These are phyloP conservation scores for Diutina ranongensis DNA, from an alignment of 1,139 yeast genomes.

Conservation along the genomic window DNA sequence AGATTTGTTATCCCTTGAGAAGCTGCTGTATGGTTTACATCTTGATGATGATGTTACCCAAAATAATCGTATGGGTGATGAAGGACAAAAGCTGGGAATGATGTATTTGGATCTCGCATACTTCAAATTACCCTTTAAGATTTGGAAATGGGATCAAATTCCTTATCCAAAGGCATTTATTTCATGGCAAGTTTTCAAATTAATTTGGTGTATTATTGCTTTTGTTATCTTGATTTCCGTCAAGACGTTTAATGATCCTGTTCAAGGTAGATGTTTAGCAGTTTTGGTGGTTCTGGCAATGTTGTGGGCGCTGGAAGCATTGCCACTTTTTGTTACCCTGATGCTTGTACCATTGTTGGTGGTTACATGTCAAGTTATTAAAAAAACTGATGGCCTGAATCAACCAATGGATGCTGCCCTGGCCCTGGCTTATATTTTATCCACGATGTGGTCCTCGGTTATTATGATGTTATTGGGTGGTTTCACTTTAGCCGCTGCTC, in stretches of 20 bases:
- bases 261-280: constrained; percentile 70
- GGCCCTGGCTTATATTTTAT: constrained; percentile 66
- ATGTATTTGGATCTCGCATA: constrained; percentile 17
- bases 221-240: constrained; percentile 38
- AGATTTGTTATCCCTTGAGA: constrained; percentile 84
- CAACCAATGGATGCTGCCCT: constrained; percentile 48
- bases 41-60: constrained; percentile 18
- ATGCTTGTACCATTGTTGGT: constrained; percentile 69
- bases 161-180: constrained; percentile 17
- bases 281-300: constrained; percentile 67
- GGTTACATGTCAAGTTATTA: constrained; percentile 62
- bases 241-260: constrained; percentile 57
- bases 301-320: constrained; percentile 89
- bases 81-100: constrained; percentile 15
- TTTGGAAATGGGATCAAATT: constrained; percentile 15
- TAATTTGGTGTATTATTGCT: constrained; percentile 30
- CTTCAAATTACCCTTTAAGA: constrained; percentile 12
- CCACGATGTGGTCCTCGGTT: constrained; percentile 92
- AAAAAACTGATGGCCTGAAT: constrained; percentile 34
- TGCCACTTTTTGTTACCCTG: constrained; percentile 81
- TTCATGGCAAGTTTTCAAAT: constrained; percentile 30
- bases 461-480: constrained; percentile 86
- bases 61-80: constrained; percentile 24
- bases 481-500: constrained; percentile 86
- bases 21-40: constrained; percentile 34